A percentile compares a stretch with the other conserved stretches of the same genome.
Conservation (phyloP, 768 basidiomycete species). For the Lactarius psammicola region DNA sequence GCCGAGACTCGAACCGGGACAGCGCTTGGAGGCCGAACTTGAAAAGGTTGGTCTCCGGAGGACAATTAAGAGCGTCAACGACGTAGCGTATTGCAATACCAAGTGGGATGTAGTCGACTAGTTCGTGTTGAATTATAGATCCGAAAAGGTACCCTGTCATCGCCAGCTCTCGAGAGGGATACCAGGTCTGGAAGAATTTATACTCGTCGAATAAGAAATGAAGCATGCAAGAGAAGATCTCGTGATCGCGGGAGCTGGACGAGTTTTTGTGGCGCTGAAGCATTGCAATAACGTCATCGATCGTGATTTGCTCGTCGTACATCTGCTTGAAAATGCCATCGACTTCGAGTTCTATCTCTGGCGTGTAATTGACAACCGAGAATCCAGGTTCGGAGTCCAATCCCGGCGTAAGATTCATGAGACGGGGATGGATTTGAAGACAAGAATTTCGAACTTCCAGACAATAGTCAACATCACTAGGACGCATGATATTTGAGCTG, state of each 20-base stretch:
- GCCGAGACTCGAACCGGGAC: slow-evolving; percentile 77
- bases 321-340: slow-evolving; percentile 96
- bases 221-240: slow-evolving; percentile 99
- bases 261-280: slow-evolving; percentile 86
- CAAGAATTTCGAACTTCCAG: slow-evolving; percentile 91
- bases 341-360: slow-evolving; percentile 90
- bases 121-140: slow-evolving; percentile 88
- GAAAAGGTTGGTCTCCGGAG: slow-evolving; percentile 90
- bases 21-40: slow-evolving; percentile 94
- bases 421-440: slow-evolving; percentile 90
- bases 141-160: slow-evolving; percentile 98
- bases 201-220: slow-evolving; percentile 99
- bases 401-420: slow-evolving; percentile 89
- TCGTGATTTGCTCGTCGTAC: slow-evolving; percentile 93
- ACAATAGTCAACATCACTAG: slow-evolving; percentile 80
- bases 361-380: slow-evolving; percentile 79
- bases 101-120: slow-evolving; percentile 91
- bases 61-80: slow-evolving; percentile 87
- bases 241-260: slow-evolving; percentile 80
- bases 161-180: slow-evolving; percentile 87
- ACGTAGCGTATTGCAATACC: slow-evolving; percentile 97
- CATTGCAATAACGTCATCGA: slow-evolving; percentile 90
- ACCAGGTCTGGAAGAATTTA: slow-evolving; percentile 97
- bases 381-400: slow-evolving; percentile 90
- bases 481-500: slow-evolving; percentile 71